phyloP scores from a whole-genome alignment of 225 moss, liverwort and hornwort genomes.

The Straminergon stramineum region DNA sequence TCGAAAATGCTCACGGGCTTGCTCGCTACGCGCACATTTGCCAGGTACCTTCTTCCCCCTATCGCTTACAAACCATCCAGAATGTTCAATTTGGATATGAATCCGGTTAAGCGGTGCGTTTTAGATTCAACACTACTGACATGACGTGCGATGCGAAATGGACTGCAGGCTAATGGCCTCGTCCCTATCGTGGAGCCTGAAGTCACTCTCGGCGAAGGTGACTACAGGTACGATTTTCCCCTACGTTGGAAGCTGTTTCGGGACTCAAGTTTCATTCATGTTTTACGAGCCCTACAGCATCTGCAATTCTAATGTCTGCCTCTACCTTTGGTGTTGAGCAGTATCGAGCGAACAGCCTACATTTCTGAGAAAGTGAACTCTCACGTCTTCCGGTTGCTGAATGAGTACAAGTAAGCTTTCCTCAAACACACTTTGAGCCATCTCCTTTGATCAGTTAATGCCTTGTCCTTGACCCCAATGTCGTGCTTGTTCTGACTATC shows the following conservation, averaged over 20 bases:
- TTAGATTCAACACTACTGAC: not conserved
- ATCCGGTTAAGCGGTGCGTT: not conserved
- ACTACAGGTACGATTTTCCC: conserved; percentile 61
- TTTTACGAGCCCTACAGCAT: not conserved
- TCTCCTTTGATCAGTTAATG: not conserved
- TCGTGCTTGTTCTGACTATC: not conserved
- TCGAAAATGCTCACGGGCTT: conserved; percentile 91
- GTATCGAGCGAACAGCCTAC: conserved; percentile 95
- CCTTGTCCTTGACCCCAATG: not conserved
- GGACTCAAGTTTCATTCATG: not conserved
- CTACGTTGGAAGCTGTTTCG: not conserved
- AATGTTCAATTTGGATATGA: not conserved
- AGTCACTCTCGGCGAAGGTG: conserved; percentile 92
- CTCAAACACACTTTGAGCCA: not conserved
- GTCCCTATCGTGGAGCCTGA: conserved; percentile 99
- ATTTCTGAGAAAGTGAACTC: conserved; percentile 98
- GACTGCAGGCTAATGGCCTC: conserved; percentile 76
- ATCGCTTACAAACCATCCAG: not conserved
- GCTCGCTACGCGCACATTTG: conserved; percentile 96
- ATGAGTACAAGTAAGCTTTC: conserved; percentile 73
- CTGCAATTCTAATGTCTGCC: not conserved
- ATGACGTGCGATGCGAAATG: not conserved
- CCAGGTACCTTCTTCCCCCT: conserved; percentile 34
- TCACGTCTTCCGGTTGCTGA: conserved; percentile 91
- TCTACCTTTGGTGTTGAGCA: conserved; percentile 12